Evolutionary conservation across 2,329 filamentous ascomycete species (phyloP).

Genomic region (Talaromyces sp.): DNA sequence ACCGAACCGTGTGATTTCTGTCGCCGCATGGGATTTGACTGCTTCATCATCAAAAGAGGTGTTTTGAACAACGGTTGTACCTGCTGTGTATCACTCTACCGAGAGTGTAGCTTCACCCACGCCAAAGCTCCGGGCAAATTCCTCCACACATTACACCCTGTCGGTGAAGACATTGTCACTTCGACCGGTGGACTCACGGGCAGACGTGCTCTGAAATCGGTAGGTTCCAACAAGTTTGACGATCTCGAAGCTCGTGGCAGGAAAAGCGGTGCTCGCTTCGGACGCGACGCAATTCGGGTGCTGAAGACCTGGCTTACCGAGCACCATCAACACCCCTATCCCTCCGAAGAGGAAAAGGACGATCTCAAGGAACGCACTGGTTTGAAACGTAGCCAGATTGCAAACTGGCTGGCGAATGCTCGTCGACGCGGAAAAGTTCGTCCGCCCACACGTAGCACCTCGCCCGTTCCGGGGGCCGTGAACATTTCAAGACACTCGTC

Average conservation of each 20-base stretch:
- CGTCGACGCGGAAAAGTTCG: slow-evolving; percentile 75
- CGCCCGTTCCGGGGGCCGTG: slow-evolving; percentile 66
- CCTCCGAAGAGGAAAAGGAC: slow-evolving; percentile 81
- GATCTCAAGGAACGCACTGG: slow-evolving; percentile 73
- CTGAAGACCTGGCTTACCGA: slow-evolving; percentile 80
- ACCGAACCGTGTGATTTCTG: slow-evolving; percentile 45
- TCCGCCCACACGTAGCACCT: slow-evolving; percentile 58
- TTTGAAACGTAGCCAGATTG: slow-evolving; percentile 76
- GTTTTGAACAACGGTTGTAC: slow-evolving; percentile 43
- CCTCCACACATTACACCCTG: slow-evolving; percentile 41
- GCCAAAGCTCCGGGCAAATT: slow-evolving; percentile 37
- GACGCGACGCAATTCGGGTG: slow-evolving; percentile 71
- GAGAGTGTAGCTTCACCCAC: slow-evolving; percentile 45
- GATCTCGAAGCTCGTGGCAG: slow-evolving; percentile 40
- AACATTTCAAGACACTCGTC: slow-evolving; percentile 59
- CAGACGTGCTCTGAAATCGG: slow-evolving; percentile 38
- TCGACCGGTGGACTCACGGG: slow-evolving; percentile 35
- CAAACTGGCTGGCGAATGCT: slow-evolving; percentile 89
- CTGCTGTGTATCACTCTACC: slow-evolving; percentile 44
- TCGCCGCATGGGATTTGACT: slow-evolving; percentile 42
- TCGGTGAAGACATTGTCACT: slow-evolving; percentile 39
- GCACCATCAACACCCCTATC: slow-evolving; percentile 79
- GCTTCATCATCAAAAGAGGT: slow-evolving; percentile 42
- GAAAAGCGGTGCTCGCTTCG: slow-evolving; percentile 72
- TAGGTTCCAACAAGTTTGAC: slow-evolving; percentile 28